Evolutionary conservation across 352 stramenopile genomes (phyloP).

Genomic region (Pythium rhizo-oryzae): DNA sequence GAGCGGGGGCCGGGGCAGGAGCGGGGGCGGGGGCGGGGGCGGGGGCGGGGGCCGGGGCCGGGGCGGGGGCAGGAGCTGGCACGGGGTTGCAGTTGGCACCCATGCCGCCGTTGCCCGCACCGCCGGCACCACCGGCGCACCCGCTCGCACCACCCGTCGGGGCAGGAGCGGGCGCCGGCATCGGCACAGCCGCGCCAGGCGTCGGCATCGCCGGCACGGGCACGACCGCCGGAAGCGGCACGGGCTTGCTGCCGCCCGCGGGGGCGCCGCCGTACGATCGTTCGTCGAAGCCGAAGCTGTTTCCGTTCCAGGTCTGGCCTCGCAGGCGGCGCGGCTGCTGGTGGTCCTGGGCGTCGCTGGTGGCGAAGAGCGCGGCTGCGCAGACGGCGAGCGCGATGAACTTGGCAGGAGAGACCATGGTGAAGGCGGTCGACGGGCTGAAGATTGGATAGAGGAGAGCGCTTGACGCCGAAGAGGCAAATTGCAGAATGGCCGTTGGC

Average conservation of each 20-base stretch:
- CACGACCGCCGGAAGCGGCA: neutral
- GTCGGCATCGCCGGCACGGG: neutral
- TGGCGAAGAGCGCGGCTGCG: too few species aligned
- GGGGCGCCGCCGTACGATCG: neutral
- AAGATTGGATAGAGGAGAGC: too few species aligned
- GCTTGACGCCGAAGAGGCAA: too few species aligned
- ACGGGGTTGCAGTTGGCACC: neutral
- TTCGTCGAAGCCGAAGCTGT: conserved; percentile 2
- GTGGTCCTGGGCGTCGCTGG: too few species aligned
- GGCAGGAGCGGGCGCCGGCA: neutral
- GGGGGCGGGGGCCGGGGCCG: neutral
- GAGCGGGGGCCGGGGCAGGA: neutral
- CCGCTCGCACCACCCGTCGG: too few species aligned
- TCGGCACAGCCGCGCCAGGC: neutral
- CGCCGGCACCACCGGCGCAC: too few species aligned
- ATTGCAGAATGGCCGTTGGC: too few species aligned
- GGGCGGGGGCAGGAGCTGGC: neutral
- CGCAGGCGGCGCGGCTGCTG: neutral
- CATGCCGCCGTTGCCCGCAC: too few species aligned
- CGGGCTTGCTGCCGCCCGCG: neutral
- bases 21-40: neutral
- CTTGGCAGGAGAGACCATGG: too few species aligned
- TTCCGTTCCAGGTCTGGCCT: neutral
- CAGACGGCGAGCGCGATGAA: too few species aligned
- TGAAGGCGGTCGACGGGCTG: too few species aligned